Conservation (phyloP, 495 filamentous ascomycete genomes). For the Staphylotrichum tortipilum region DNA sequence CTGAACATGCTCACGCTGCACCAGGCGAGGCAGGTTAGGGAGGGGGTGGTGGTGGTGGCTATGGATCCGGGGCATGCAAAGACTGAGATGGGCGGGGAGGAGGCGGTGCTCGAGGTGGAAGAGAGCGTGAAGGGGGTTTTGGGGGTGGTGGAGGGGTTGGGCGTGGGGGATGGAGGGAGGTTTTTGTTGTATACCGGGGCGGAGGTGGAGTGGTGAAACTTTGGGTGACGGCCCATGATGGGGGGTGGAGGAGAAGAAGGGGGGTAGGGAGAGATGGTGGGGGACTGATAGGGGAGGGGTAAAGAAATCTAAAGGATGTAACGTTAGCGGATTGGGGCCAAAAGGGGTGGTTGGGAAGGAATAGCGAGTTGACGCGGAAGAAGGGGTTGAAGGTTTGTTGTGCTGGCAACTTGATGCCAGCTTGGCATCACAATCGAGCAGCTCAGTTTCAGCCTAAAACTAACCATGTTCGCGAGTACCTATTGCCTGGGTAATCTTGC, state of each 20-base stretch:
- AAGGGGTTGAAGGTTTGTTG: too few relatives aligned
- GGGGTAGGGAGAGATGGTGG: not conserved
- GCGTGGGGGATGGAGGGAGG: conserved; percentile 28
- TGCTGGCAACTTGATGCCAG: too few relatives aligned
- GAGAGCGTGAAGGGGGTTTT: conserved; percentile 33
- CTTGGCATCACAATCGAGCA: too few relatives aligned
- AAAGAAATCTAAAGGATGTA: too few relatives aligned
- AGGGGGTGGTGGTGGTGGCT: conserved; percentile 37
- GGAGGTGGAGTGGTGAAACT: conserved; percentile 15
- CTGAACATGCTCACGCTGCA: conserved; percentile 33
- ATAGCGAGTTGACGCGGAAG: too few relatives aligned
- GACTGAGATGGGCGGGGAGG: conserved; percentile 50
- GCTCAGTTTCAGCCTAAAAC: too few relatives aligned
- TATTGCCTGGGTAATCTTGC: too few relatives aligned
- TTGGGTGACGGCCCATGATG: not conserved
- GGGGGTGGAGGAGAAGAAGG: too few relatives aligned
- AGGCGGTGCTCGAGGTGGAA: conserved; percentile 35
- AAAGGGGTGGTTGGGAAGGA: too few relatives aligned
- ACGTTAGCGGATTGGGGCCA: too few relatives aligned
- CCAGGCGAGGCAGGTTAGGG: conserved; percentile 22
- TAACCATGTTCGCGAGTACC: too few relatives aligned
- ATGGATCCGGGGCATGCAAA: conserved; percentile 54
- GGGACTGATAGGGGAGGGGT: not conserved
- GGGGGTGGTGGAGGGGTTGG: conserved; percentile 12
- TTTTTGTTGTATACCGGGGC: conserved; percentile 13